phyloP scores from a whole-genome alignment of 257 asterid species.

The Coffea canephora region DNA sequence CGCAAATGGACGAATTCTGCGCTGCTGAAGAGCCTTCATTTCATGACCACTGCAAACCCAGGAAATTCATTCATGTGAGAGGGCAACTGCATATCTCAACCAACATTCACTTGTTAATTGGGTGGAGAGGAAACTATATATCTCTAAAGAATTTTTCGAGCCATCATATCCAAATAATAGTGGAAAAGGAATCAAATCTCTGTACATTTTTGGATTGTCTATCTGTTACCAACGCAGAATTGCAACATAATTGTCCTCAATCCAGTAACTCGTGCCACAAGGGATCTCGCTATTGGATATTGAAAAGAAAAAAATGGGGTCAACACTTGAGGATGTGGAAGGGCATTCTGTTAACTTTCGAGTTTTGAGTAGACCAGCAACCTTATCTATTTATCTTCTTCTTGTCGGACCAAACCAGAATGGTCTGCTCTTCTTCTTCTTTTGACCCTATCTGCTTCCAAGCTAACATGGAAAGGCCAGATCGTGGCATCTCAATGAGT shows the following conservation, averaged over 20 bases:
- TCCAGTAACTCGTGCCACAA: too few relatives aligned
- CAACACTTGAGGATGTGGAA: constrained; percentile 7
- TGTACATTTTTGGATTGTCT: neutral
- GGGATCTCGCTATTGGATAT: too few relatives aligned
- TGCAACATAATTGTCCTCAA: neutral
- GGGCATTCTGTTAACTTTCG: constrained; percentile 5
- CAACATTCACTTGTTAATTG: neutral
- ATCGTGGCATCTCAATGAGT: neutral
- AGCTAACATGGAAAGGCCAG: neutral
- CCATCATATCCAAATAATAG: neutral
- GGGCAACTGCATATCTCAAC: neutral
- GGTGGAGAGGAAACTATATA: neutral
- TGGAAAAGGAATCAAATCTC: neutral
- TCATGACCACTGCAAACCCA: too few relatives aligned
- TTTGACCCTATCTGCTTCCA: too few relatives aligned
- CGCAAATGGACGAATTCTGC: too few relatives aligned
- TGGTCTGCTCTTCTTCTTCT: neutral
- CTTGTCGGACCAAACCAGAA: constrained; percentile 5
- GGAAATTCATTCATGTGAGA: too few relatives aligned
- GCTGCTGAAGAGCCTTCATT: too few relatives aligned
- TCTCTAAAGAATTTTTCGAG: neutral
- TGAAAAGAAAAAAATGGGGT: constrained; percentile 8
- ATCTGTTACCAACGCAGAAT: neutral
- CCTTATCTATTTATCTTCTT: constrained; percentile 23
- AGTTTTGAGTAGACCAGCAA: constrained; percentile 5